Evolutionary conservation across 2,329 filamentous ascomycete species (phyloP).

Genomic region (Diaporthe sp.): DNA sequence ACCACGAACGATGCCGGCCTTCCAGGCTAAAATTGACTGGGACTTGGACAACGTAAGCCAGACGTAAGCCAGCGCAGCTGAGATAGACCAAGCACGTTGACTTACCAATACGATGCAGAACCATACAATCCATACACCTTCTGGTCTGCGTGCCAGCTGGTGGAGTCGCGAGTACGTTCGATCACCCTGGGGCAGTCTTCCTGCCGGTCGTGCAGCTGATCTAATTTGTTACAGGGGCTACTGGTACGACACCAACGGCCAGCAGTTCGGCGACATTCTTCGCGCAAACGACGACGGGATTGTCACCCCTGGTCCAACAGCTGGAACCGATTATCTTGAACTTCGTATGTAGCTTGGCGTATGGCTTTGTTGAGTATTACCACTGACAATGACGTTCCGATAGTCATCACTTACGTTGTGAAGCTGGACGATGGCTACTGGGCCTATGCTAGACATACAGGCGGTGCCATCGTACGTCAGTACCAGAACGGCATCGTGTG

Average conservation of each 20-base stretch:
- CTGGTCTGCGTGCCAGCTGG: not conserved
- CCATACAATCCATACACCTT: not conserved
- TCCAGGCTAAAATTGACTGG: not conserved
- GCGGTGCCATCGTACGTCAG: not conserved
- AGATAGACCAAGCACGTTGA: too few relatives aligned
- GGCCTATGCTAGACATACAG: not conserved
- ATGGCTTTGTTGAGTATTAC: rapidly evolving
- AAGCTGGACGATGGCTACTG: not conserved
- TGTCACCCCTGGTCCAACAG: not conserved
- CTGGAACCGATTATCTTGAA: not conserved
- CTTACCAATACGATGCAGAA: not conserved
- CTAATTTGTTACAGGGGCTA: not conserved
- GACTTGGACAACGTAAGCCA: constrained; percentile 2
- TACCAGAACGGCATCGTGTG: not conserved
- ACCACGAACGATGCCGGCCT: not conserved
- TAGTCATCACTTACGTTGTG: not conserved
- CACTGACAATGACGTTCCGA: not conserved
- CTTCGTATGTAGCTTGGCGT: not conserved
- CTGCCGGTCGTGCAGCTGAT: not conserved
- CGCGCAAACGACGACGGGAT: not conserved
- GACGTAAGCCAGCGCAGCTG: not conserved
- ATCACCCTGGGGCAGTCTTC: not conserved
- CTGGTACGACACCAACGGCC: not conserved
- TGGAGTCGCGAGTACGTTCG: not conserved
- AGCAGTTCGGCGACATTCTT: not conserved